phyloP scores from a whole-genome alignment of 164 flowering plant species.

The Malania oleifera region DNA sequence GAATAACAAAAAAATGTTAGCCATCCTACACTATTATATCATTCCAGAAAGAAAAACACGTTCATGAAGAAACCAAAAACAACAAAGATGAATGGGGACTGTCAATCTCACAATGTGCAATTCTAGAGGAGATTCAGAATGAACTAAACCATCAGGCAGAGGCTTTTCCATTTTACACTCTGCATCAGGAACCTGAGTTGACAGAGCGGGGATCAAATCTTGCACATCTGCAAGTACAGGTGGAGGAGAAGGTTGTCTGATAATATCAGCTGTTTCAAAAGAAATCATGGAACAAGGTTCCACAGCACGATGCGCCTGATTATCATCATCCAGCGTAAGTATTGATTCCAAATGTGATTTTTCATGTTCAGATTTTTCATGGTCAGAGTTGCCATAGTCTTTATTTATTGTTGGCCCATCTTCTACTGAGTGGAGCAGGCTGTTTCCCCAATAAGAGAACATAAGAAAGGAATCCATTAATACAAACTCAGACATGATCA shows the following conservation, averaged over 20 bases:
- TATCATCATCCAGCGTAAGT: slow-evolving; percentile 30
- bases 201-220: slow-evolving; percentile 58
- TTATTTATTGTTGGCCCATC: slow-evolving; percentile 21
- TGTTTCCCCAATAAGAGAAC: slow-evolving; percentile 22
- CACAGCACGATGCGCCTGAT: slow-evolving; percentile 23
- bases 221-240: slow-evolving; percentile 90
- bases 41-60: too few species aligned
- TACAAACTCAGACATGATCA: background rate
- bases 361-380: slow-evolving; percentile 23
- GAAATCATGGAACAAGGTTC: slow-evolving; percentile 57
- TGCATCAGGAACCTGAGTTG: slow-evolving; percentile 39
- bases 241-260: slow-evolving; percentile 91
- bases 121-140: slow-evolving; percentile 64
- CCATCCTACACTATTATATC: background rate
- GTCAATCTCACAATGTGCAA: slow-evolving; percentile 73
- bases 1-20: background rate
- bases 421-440: slow-evolving; percentile 34
- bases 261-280: slow-evolving; percentile 47
- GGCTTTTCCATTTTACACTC: slow-evolving; percentile 33
- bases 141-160: slow-evolving; percentile 37
- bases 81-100: background rate
- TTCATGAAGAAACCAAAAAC: background rate
- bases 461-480: background rate
- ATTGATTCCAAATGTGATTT: slow-evolving; percentile 27
- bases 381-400: slow-evolving; percentile 23